A percentile compares a stretch with the other conserved stretches of the same genome.
phyloP scores from a whole-genome alignment of 805 yeast species.

The Saturnispora saitoi region DNA sequence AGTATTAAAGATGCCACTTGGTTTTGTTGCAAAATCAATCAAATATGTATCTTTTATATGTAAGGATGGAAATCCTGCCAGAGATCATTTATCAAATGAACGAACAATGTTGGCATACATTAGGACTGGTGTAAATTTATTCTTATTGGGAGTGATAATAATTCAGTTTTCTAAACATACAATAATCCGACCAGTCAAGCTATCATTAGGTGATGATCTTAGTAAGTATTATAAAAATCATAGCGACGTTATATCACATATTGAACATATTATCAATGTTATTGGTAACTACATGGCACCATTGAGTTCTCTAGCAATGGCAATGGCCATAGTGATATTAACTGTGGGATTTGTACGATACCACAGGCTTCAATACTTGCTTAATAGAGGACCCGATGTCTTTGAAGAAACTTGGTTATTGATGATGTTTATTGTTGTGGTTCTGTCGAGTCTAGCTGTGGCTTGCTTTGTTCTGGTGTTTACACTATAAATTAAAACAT shows the following conservation, averaged over 20 bases:
- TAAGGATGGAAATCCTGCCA: conserved; percentile 26
- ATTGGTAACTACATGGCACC: conserved; percentile 3
- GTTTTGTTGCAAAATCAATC: background rate
- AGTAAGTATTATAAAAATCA: background rate
- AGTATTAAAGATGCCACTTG: background rate
- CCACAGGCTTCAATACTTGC: background rate
- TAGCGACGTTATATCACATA: background rate
- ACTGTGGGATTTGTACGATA: conserved; percentile 2
- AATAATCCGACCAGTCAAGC: conserved; percentile 13
- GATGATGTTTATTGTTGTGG: background rate
- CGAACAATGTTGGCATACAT: conserved; percentile 54
- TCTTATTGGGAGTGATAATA: conserved; percentile 46
- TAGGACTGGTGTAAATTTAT: conserved; percentile 44
- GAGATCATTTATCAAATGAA: conserved; percentile 57
- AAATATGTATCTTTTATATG: background rate
- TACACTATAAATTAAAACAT: background rate
- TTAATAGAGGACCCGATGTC: conserved; percentile 1
- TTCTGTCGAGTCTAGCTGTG: conserved; percentile 1
- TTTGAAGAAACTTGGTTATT: conserved; percentile 7
- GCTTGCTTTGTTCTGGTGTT: conserved; percentile 5
- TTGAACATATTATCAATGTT: background rate
- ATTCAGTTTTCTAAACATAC: conserved; percentile 41
- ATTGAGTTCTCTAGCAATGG: conserved; percentile 4
- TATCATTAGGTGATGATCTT: background rate
- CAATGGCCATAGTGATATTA: background rate